phyloP scores from a whole-genome alignment of 140 eudicot species.

The Bidens hawaiensis region DNA sequence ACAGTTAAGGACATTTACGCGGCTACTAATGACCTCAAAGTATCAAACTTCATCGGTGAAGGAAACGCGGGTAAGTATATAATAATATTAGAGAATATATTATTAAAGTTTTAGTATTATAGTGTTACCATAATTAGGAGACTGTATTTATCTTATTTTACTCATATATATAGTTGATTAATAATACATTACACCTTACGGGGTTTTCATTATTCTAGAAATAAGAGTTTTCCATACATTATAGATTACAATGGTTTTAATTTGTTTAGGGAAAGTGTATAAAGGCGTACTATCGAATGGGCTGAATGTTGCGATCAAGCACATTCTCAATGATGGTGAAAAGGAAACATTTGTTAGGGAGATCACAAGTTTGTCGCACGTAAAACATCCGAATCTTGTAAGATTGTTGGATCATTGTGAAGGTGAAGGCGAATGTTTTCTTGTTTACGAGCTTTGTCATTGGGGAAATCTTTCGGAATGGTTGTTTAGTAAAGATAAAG shows the following conservation, averaged over 20 bases:
- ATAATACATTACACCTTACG: too few species aligned
- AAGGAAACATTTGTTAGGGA: conserved; percentile 77
- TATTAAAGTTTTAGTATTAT: too few species aligned
- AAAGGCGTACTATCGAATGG: conserved; percentile 60
- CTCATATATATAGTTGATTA: too few species aligned
- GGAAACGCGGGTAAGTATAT: conserved; percentile 66
- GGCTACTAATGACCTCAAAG: conserved; percentile 60
- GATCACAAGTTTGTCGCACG: conserved; percentile 64
- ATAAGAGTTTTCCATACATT: too few species aligned
- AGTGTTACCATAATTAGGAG: too few species aligned
- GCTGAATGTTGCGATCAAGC: conserved; percentile 64
- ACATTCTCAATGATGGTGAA: conserved; percentile 68
- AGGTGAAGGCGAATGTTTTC: conserved; percentile 75
- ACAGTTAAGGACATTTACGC: conserved; percentile 51
- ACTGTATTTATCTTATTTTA: too few species aligned
- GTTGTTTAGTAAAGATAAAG: conserved; percentile 65
- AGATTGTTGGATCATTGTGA: conserved; percentile 61
- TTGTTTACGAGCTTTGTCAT: conserved; percentile 75
- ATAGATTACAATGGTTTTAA: not conserved
- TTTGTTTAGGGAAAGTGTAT: conserved; percentile 66
- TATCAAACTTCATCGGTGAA: conserved; percentile 66
- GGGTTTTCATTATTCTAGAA: too few species aligned
- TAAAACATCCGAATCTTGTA: conserved; percentile 81
- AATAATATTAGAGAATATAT: too few species aligned
- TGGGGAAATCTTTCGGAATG: conserved; percentile 83